Conservation (phyloP, 2,329 filamentous ascomycete species). For the Ophiosphaerella herpotricha region DNA sequence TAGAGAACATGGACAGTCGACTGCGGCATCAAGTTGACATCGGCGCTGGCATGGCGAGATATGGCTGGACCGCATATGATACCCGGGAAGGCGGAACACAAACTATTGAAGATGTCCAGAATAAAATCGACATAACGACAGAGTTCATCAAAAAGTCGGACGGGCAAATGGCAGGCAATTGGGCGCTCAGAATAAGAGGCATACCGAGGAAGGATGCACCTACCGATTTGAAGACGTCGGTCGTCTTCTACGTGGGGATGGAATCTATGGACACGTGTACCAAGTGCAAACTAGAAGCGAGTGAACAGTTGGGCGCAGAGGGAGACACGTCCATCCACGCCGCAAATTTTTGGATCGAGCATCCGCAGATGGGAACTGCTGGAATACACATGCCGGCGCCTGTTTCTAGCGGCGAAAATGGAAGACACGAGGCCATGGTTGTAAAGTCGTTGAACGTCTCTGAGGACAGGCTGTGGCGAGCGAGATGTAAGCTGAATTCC, state of each 20-base stretch:
- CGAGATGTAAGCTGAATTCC: slow-evolving; percentile 60
- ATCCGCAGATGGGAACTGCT: slow-evolving; percentile 74
- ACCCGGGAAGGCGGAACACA: slow-evolving; percentile 81
- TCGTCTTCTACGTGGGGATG: slow-evolving; percentile 80
- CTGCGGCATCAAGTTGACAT: slow-evolving; percentile 94
- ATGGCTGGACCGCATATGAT: slow-evolving; percentile 97
- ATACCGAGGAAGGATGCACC: slow-evolving; percentile 69
- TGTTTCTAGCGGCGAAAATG: slow-evolving; percentile 61
- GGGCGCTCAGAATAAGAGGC: slow-evolving; percentile 85
- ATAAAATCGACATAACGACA: slow-evolving; percentile 85
- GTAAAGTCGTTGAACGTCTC: slow-evolving; percentile 71
- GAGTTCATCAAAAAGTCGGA: slow-evolving; percentile 90
- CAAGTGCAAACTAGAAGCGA: slow-evolving; percentile 57
- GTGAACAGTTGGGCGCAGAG: slow-evolving; percentile 53
- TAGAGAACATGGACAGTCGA: slow-evolving; percentile 77
- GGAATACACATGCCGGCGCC: slow-evolving; percentile 67
- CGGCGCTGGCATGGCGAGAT: slow-evolving; percentile 86
- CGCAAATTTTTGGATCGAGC: slow-evolving; percentile 71
- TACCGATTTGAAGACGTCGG: slow-evolving; percentile 69
- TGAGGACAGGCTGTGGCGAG: slow-evolving; percentile 75
- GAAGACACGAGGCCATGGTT: slow-evolving; percentile 66
- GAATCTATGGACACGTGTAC: slow-evolving; percentile 67
- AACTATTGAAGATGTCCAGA: slow-evolving; percentile 83
- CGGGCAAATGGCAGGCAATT: slow-evolving; percentile 82
- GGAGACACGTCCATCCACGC: slow-evolving; percentile 59